Conservation (phyloP, 148 eudicot species). For the Tetragonia tetragonoides region DNA sequence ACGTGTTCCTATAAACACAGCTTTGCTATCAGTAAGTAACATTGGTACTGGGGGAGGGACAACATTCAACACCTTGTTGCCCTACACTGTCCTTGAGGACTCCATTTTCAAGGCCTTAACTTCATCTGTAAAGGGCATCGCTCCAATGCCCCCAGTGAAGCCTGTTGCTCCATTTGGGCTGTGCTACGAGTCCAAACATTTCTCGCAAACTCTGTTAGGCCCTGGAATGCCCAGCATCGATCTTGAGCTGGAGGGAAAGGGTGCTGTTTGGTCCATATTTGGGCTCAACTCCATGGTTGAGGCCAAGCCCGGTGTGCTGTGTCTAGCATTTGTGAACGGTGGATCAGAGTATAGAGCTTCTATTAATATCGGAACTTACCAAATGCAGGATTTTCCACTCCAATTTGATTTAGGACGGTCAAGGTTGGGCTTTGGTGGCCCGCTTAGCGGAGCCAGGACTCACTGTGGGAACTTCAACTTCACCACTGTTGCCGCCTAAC, state of each 20-base stretch:
- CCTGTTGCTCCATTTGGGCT: constrained; percentile 46
- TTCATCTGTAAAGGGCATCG: constrained; percentile 17
- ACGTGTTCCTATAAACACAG: constrained; percentile 32
- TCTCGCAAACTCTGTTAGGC: constrained; percentile 28
- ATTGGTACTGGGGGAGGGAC: constrained; percentile 27
- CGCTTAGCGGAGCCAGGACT: constrained; percentile 26
- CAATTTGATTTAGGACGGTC: constrained; percentile 47
- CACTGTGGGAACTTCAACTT: constrained; percentile 49
- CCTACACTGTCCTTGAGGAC: constrained; percentile 34
- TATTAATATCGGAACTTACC: constrained; percentile 46
- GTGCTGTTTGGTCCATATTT: constrained; percentile 41
- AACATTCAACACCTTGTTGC: constrained; percentile 28
- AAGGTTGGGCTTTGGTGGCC: constrained; percentile 45
- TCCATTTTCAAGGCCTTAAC: constrained; percentile 34
- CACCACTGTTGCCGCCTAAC: constrained; percentile 30
- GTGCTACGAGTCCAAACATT: constrained; percentile 42
- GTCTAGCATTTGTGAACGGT: constrained; percentile 62
- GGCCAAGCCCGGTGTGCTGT: constrained; percentile 41
- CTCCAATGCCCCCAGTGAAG: constrained; percentile 24
- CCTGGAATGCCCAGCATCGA: constrained; percentile 47
- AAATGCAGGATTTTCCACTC: constrained; percentile 43
- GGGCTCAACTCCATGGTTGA: constrained; percentile 52
- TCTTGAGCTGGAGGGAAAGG: constrained; percentile 37
- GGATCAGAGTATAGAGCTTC: constrained; percentile 38
- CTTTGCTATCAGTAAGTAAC: constrained; percentile 26